Evolutionary conservation across 176 grass and related monocot genomes (phyloP).

Genomic region (Saccharum spontaneum): DNA sequence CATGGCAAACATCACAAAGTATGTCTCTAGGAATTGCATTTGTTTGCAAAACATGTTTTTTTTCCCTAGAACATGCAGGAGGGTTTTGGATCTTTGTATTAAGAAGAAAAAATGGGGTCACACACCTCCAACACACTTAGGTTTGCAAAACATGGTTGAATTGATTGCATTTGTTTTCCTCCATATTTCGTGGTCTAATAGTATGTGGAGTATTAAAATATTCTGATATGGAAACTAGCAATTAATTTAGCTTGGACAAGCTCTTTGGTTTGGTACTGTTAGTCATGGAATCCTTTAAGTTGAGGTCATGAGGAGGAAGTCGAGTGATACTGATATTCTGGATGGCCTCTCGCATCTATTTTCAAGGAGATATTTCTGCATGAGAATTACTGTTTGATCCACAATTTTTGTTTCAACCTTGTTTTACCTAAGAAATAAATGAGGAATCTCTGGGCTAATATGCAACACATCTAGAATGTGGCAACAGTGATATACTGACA

Average conservation of each 20-base stretch:
- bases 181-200: neutral
- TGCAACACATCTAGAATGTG: neutral
- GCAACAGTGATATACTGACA: neutral
- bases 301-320: neutral
- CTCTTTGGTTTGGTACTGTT: neutral
- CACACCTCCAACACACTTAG: neutral
- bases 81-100: too few species aligned
- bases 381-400: neutral
- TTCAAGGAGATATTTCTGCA: neutral
- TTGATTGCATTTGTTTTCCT: neutral
- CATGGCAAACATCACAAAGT: neutral
- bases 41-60: neutral
- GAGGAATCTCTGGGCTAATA: neutral
- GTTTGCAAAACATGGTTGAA: neutral
- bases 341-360: neutral
- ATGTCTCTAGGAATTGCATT: neutral
- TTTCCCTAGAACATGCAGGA: neutral
- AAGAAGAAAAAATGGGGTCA: neutral
- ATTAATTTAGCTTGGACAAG: neutral
- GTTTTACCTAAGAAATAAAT: neutral
- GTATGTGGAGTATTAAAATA: neutral
- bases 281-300: neutral
- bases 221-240: neutral
- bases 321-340: neutral
- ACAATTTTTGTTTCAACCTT: neutral